Conservation (phyloP, 257 asterid species). For the Penstemon barbatus region DNA sequence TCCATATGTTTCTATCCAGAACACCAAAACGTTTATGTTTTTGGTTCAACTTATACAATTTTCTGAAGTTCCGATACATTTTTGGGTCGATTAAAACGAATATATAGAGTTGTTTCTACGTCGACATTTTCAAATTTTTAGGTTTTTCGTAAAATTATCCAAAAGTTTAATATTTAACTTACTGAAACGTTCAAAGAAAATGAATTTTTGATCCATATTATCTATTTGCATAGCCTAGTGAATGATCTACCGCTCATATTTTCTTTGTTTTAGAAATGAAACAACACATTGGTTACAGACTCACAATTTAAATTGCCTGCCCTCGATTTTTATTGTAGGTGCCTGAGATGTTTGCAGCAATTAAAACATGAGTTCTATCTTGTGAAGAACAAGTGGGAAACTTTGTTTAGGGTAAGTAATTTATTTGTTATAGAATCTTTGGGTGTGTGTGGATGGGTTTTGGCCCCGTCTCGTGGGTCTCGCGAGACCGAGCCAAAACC, state of each 20-base stretch:
- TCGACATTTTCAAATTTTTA: no score
- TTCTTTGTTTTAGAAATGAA: not conserved
- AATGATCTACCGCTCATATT: not conserved
- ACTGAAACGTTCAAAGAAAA: not conserved
- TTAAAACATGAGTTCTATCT: constrained; percentile 56
- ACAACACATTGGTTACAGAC: not conserved
- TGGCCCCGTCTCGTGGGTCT: no score
- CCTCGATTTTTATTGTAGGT: constrained; percentile 42
- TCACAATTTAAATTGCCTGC: not conserved
- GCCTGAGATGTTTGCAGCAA: constrained; percentile 66
- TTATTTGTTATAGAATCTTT: not conserved
- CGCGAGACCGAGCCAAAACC: no score
- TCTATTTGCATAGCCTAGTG: not conserved
- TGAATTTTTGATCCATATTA: not conserved
- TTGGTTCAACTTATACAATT: no score
- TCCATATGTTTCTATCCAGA: no score
- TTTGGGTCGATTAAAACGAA: no score
- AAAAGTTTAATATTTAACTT: no score
- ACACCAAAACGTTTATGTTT: no score
- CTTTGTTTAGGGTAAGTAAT: constrained; percentile 61
- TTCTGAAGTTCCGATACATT: no score
- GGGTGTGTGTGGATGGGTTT: no score
- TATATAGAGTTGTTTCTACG: no score
- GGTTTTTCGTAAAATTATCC: no score
- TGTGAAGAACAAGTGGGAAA: constrained; percentile 76